Percentiles rank a stretch among this genome's conserved stretches.
phyloP scores from a whole-genome alignment of 2,329 filamentous ascomycete species.

The Chrysoporthe austroafricana region DNA sequence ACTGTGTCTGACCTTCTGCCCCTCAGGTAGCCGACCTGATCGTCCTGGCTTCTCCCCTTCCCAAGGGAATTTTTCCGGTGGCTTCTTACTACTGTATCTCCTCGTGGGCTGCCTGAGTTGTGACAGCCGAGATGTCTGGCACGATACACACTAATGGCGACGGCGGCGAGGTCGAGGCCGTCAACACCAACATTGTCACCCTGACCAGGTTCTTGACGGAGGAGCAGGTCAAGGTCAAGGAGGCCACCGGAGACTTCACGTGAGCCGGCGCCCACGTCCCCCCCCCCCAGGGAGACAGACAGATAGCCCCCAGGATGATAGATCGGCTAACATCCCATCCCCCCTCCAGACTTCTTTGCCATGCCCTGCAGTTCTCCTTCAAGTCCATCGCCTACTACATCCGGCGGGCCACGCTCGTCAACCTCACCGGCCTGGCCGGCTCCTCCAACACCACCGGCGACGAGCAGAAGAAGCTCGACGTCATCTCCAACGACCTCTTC shows the following conservation, averaged over 20 bases:
- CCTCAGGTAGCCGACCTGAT: slow-evolving; percentile 13
- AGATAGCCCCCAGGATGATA: no score
- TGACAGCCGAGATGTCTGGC: slow-evolving; percentile 24
- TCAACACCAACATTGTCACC: slow-evolving; percentile 96
- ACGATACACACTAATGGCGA: slow-evolving; percentile 41
- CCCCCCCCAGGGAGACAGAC: slow-evolving; percentile 13
- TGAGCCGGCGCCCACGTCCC: slow-evolving; percentile 51
- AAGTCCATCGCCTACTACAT: slow-evolving; percentile 99
- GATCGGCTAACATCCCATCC: no score
- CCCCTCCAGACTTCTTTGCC: slow-evolving; percentile 79
- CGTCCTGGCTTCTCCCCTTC: not conserved
- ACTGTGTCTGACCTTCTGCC: not conserved
- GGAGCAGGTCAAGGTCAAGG: slow-evolving; percentile 89
- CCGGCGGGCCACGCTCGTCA: slow-evolving; percentile 90
- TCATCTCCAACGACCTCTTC: slow-evolving; percentile 98
- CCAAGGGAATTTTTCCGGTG: slow-evolving; percentile 1
- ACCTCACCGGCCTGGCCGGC: slow-evolving; percentile 91
- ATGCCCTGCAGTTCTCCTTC: slow-evolving; percentile 98
- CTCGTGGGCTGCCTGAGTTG: not conserved
- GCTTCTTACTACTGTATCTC: not conserved
- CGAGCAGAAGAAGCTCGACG: slow-evolving; percentile 99
- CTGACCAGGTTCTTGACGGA: slow-evolving; percentile 95
- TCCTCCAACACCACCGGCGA: slow-evolving; percentile 95
- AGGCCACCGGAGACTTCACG: slow-evolving; percentile 99
- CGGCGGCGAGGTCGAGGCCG: slow-evolving; percentile 68